Evolutionary conservation across 176 grass and related monocot species (phyloP), one percentile per base, ranked within the genome.

Genomic region (Bothriochloa decipiens): DNA sequence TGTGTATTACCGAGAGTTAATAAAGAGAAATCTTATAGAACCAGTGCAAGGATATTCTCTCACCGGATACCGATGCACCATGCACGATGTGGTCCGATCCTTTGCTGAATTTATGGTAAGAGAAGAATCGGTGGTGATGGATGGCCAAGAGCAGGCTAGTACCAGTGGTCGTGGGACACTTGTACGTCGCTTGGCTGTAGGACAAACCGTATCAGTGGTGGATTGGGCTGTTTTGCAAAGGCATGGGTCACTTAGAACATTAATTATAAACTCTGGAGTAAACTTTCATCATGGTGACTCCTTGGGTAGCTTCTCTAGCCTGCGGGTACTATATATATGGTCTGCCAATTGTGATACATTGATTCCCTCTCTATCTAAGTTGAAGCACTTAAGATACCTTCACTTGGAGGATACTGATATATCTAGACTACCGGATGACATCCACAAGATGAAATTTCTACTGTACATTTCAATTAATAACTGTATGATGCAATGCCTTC

Each of bases 51-150:
- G 1, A 50, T 86, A 0, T 1, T 2, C 3, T 20, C 2, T 7
- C 0, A 11, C 13, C 12, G 4, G 3, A 29, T 20, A 45, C 1
- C 0, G 0, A 8, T 78, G 76, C 76, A 29, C 37, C 0, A 65
- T 78, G 76, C 76, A 78, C 4, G 77, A 86, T 22, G 55, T 86
- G 23, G 53, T 86, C 7, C 55, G 67, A 6, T 72, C 53, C 3
- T 80, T 86, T 65, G 84, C 76, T 15, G 20, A 49, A 12, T 80
- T 11, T 33, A 41, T 85, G 6, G 35, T 36, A 16, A n/a, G 49
- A 33, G 83, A 85, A 33, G 83, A 85, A 20, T 40, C 53, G 4
- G 0, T 79, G 0, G 53, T 63, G 23, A 0, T 79, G 2, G 8
- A 0, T 8, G 28, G 23, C 28, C 11, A 12, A 20, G 27, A 12